Conservation (phyloP, 2,329 filamentous ascomycete genomes). For the Phaeosphaeria sp. region DNA sequence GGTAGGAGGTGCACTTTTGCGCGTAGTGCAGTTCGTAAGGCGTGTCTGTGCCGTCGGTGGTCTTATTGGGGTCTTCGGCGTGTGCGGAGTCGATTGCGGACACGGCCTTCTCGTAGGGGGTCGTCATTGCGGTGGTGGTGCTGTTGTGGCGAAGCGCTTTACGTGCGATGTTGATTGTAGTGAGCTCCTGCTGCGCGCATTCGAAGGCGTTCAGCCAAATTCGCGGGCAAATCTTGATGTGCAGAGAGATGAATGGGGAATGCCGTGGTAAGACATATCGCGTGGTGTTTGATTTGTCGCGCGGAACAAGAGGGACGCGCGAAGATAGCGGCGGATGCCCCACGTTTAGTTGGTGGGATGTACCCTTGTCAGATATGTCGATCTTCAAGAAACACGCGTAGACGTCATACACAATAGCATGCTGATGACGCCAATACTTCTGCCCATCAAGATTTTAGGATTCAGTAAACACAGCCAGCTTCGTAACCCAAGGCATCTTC, state of each 20-base stretch:
- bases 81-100: conserved; percentile 77
- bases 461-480: no score
- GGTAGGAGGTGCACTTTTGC: conserved; percentile 77
- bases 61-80: conserved; percentile 67
- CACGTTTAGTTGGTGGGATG: conserved; percentile 18
- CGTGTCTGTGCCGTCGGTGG: conserved; percentile 50
- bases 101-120: conserved; percentile 58
- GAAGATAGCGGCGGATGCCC: conserved; percentile 21
- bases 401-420: not conserved
- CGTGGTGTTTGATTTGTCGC: conserved; percentile 14
- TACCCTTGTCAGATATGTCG: conserved; percentile 1
- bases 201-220: not conserved
- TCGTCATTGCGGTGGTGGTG: conserved; percentile 13
- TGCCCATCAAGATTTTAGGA: not conserved
- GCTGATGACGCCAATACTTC: not conserved
- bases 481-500: no score
- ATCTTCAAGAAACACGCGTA: not conserved
- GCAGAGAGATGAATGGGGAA: not conserved
- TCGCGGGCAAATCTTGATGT: not conserved
- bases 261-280: conserved; percentile 15
- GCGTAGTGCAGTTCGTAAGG: conserved; percentile 88
- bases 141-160: not conserved
- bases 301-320: not conserved
- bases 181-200: no score
- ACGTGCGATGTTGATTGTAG: not conserved